phyloP scores from a whole-genome alignment of 1,284 basidiomycete genomes.

The Leccinum solheimii region DNA sequence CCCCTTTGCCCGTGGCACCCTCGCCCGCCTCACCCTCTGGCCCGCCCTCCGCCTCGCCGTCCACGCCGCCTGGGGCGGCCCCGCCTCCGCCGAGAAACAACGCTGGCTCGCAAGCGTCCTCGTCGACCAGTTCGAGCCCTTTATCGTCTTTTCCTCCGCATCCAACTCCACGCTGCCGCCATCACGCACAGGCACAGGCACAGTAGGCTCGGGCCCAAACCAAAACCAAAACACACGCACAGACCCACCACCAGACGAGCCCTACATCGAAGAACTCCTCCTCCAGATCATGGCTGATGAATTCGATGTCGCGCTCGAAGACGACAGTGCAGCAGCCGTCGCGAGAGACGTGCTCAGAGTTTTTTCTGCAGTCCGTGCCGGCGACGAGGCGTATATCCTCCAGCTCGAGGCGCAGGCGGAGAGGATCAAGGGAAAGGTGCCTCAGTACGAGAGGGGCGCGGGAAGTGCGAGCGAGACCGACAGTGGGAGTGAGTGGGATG shows the following conservation, averaged over 20 bases:
- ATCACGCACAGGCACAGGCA: neutral
- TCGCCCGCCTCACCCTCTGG: constrained; percentile 81
- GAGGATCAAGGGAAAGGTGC: constrained; percentile 56
- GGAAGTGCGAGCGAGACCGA: constrained; percentile 44
- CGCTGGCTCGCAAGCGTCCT: constrained; percentile 81
- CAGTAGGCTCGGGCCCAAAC: neutral
- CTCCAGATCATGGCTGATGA: constrained; percentile 83
- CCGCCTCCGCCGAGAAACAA: constrained; percentile 63
- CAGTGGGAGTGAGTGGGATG: constrained; percentile 41
- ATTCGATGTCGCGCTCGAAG: constrained; percentile 80
- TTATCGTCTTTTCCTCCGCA: constrained; percentile 11
- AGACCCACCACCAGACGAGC: constrained; percentile 56
- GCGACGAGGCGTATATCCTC: constrained; percentile 47
- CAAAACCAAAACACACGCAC: neutral
- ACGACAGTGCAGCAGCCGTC: constrained; percentile 72
- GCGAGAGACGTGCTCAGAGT: constrained; percentile 69
- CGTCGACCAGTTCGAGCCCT: constrained; percentile 80
- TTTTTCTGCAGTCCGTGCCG: constrained; percentile 52
- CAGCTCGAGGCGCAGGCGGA: constrained; percentile 66
- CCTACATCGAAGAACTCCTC: constrained; percentile 77
- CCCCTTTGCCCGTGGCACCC: constrained; percentile 80
- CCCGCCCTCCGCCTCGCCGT: constrained; percentile 82
- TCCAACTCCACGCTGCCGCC: neutral
- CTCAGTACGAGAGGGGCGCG: constrained; percentile 47
- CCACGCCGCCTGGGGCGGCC: constrained; percentile 80